Percentiles rank a stretch among this genome's conserved stretches.
Conservation (phyloP, 495 filamentous ascomycete genomes). For the Immersiella caudata region DNA sequence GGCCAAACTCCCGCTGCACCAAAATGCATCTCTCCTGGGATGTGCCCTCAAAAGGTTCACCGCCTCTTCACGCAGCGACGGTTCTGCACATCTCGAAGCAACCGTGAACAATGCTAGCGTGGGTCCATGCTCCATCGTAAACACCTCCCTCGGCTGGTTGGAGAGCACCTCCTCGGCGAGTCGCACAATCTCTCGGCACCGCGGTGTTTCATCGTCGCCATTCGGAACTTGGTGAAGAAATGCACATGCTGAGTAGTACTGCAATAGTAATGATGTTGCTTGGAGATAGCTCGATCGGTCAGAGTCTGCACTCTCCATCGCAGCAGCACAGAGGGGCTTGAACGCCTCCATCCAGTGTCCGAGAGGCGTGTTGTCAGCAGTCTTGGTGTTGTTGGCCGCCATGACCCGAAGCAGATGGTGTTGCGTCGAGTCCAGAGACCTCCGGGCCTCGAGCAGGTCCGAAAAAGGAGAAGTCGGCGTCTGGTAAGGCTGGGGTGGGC, state of each 20-base stretch:
- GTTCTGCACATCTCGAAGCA: conserved; percentile 27
- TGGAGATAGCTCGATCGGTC: conserved; percentile 16
- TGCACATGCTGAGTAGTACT: conserved; percentile 24
- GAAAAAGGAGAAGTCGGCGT: conserved; percentile 22
- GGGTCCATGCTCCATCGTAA: conserved; percentile 34
- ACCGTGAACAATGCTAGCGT: conserved; percentile 26
- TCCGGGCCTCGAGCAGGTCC: conserved; percentile 24
- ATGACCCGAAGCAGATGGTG: conserved; percentile 19
- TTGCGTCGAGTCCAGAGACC: conserved; percentile 29
- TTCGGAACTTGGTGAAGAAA: conserved; percentile 15
- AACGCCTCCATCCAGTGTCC: conserved; percentile 27
- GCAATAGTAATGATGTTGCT: conserved; percentile 24
- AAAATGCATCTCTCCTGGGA: conserved; percentile 31
- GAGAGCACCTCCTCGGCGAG: conserved; percentile 23
- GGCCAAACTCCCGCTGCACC: conserved; percentile 14
- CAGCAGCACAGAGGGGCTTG: conserved; percentile 19
- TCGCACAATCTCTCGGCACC: conserved; percentile 29
- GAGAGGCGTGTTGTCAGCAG: conserved; percentile 12
- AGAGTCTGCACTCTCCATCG: not conserved
- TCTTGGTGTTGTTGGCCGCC: not conserved
- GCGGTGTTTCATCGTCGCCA: conserved; percentile 15
- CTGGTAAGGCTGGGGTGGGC: not conserved
- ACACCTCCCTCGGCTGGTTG: conserved; percentile 22
- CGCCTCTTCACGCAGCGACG: conserved; percentile 20
- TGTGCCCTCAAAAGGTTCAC: conserved; percentile 19